Base-by-base conservation (phyloP, 1,139 yeast species). In the Tardiomyces digboiensis region DNA sequence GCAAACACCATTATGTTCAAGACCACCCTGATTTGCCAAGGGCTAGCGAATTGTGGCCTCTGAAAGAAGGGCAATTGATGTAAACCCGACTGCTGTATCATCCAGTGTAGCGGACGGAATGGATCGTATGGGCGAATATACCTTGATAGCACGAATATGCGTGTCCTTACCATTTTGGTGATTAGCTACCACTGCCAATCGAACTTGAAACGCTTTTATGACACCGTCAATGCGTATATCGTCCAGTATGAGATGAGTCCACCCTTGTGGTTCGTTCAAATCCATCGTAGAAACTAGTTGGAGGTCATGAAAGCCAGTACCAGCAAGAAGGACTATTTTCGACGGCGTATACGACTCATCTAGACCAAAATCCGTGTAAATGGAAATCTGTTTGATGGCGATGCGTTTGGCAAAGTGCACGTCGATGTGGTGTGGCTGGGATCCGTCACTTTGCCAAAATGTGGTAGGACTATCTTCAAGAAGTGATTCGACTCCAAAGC, bases 91-190 rank as follows among this genome's bases (percentile, higher is more conserved):
- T 3, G 44, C 53, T 21, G 50, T 50, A 46, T 21, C 64, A 53
- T 44, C 58, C 26, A 16, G 54, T 5, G 47, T 38, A n/a, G 48
- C 26, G 45, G 55, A 10, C 58, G 58, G 39, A 49, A 40, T 1
- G 51, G 41, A 18, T 39, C 48, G 16, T 22, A 57, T 53, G 2
- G 76, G 75, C 2, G 80, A 66, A 51, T 71, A 72, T 4, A 83
- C 58, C 62, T 76, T 71, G 29, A 91, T 70, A 0, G 91, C 84
- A 43, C 98, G 64, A 7, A 93, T 70, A 60, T 88, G 97, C 1
- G 96, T 82, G 62, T 93, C 99, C 59, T 91, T 91, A 40, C 99
- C 99, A 59, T 87, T 91, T 59, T 89, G 97, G 57, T 88, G 97
- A 58, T 91, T 93, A 1, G 87, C 76, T 22, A 80, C 67, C 21